phyloP scores from a whole-genome alignment of 192 early-diverging fungal species.

The Entomortierella lignicola region DNA sequence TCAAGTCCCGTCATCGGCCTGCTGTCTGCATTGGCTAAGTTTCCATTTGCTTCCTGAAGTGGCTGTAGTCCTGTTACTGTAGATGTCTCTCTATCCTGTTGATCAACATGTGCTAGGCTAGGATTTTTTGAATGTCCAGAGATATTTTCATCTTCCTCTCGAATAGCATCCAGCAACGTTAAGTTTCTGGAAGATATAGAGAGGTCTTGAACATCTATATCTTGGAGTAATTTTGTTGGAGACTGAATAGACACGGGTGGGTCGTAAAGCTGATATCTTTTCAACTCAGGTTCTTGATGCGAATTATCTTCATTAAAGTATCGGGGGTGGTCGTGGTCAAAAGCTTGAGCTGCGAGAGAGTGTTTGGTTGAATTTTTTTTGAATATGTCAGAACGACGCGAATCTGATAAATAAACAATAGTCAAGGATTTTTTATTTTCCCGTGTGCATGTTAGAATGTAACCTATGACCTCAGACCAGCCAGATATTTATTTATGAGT shows the following conservation, averaged over 20 bases:
- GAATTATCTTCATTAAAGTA: background rate
- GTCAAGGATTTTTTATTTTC: conserved; percentile 1
- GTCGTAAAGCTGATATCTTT: conserved; percentile 27
- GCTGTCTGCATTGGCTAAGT: background rate
- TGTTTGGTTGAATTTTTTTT: background rate
- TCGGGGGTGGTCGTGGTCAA: conserved; percentile 7
- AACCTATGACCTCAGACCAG: too few species aligned
- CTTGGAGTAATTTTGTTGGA: background rate
- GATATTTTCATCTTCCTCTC: conserved; percentile 15
- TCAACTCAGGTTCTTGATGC: background rate
- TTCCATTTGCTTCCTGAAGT: conserved; percentile 22
- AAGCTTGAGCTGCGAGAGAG: background rate
- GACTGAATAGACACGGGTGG: background rate
- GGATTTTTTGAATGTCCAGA: background rate
- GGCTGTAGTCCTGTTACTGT: background rate
- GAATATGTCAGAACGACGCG: too few species aligned
- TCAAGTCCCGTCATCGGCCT: background rate
- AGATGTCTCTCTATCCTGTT: background rate
- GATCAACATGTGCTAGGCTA: background rate
- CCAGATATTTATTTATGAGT: too few species aligned
- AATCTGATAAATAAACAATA: too few species aligned
- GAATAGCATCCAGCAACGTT: conserved; percentile 13
- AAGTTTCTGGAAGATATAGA: background rate
- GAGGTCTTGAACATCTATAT: background rate
- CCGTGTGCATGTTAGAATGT: background rate